Conservation (phyloP, 1,284 basidiomycete genomes). For the Trichosporon sp. region DNA sequence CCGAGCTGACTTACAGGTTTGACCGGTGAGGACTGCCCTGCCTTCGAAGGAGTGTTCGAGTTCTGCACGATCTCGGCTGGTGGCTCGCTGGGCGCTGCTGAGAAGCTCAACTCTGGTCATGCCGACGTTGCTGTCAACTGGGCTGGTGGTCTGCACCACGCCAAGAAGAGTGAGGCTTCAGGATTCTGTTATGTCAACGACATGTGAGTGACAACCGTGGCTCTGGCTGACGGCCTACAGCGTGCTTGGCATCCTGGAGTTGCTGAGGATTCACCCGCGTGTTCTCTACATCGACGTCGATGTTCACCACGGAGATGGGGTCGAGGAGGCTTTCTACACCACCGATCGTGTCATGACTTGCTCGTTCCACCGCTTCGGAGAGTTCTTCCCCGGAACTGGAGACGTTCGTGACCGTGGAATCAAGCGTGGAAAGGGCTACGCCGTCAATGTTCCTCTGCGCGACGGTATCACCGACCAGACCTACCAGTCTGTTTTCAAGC, state of each 20-base stretch:
- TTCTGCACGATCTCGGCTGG: conserved; percentile 96
- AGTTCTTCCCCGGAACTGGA: conserved; percentile 95
- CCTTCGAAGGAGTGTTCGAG: conserved; percentile 94
- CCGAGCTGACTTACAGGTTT: conserved; percentile 57
- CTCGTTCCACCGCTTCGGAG: conserved; percentile 93
- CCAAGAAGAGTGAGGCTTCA: conserved; percentile 92
- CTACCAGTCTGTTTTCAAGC: conserved; percentile 78
- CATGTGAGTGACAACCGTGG: conserved; percentile 36
- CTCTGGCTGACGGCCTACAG: conserved; percentile 51
- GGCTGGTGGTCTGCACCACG: conserved; percentile 96
- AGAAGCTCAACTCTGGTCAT: conserved; percentile 71
- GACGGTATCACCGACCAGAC: conserved; percentile 82
- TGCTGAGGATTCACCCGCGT: conserved; percentile 68
- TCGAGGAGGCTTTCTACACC: conserved; percentile 98
- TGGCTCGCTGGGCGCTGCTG: conserved; percentile 82
- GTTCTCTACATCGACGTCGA: conserved; percentile 98
- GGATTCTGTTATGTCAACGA: conserved; percentile 99
- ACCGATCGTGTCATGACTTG: conserved; percentile 95
- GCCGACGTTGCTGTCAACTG: conserved; percentile 95
- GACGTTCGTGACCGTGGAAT: conserved; percentile 76
- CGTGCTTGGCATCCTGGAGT: conserved; percentile 81
- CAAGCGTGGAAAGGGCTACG: conserved; percentile 81
- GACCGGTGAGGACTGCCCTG: conserved; percentile 90
- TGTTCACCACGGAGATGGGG: conserved; percentile 96
- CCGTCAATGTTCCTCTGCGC: conserved; percentile 88